Percentiles rank a stretch among this genome's conserved stretches.
These are phyloP conservation scores for Lactarius tabidus DNA, from an alignment of 768 basidiomycete genomes.

Conservation along the genomic window DNA sequence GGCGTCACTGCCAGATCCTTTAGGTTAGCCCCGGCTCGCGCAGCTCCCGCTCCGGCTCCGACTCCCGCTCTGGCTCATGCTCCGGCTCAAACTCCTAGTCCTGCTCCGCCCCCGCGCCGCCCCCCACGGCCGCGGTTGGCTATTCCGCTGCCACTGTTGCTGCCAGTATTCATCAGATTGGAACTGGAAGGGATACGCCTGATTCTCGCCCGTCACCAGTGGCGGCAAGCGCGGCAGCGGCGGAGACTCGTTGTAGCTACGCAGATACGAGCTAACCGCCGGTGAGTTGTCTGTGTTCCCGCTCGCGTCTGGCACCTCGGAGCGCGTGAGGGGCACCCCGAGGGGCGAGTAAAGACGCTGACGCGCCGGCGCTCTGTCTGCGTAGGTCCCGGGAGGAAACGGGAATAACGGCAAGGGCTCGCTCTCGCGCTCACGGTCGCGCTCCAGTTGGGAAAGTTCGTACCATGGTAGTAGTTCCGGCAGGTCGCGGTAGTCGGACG, in stretches of 20 bases:
- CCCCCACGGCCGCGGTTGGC: background rate
- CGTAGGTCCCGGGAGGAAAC: background rate
- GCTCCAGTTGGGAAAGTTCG: background rate
- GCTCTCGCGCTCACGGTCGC: background rate
- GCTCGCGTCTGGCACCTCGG: background rate
- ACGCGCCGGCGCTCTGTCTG: background rate
- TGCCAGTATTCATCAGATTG: no score
- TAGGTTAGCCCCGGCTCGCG: background rate
- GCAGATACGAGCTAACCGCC: no score
- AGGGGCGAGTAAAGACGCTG: no score
- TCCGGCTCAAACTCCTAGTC: background rate
- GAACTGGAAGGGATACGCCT: no score
- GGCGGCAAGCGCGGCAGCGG: no score
- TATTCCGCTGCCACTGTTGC: no score
- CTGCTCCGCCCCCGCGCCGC: background rate
- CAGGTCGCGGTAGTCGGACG: no score
- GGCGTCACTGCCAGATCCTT: background rate
- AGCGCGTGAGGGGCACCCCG: background rate
- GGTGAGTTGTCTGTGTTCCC: no score
- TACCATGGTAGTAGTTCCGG: no score
- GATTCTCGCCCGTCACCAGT: no score
- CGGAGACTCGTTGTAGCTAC: no score
- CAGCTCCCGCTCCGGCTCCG: background rate
- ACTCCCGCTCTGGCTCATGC: background rate
- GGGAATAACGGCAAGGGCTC: no score